These are phyloP conservation scores for Huntiella bhutanensis DNA, from an alignment of 2,329 filamentous ascomycete genomes.

Conservation along the genomic window DNA sequence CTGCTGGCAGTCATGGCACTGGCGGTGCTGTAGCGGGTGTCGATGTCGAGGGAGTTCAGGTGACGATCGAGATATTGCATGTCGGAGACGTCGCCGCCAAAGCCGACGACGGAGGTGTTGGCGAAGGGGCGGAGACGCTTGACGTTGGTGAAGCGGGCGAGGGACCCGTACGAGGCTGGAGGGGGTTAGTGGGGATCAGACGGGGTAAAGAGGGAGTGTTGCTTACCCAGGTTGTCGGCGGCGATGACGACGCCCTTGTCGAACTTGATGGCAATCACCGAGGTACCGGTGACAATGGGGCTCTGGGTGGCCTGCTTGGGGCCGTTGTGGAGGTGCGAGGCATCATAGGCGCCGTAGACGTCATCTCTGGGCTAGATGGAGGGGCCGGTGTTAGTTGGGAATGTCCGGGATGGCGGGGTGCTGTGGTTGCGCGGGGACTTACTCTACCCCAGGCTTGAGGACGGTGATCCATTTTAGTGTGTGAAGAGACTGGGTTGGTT, in stretches of 20 bases:
- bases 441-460: slow-evolving; percentile 57
- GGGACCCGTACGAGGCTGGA: slow-evolving; percentile 90
- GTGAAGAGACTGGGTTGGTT: background rate
- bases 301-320: slow-evolving; percentile 79
- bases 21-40: slow-evolving; percentile 57
- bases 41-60: slow-evolving; percentile 67
- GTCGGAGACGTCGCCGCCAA: slow-evolving; percentile 92
- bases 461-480: slow-evolving; percentile 44
- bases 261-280: slow-evolving; percentile 88
- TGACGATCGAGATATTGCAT: slow-evolving; percentile 97
- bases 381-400: slow-evolving; percentile 11
- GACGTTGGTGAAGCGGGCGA: slow-evolving; percentile 89
- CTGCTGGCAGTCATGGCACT: slow-evolving; percentile 64
- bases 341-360: slow-evolving; percentile 85
- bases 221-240: slow-evolving; percentile 79
- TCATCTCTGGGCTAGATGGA: slow-evolving; percentile 72
- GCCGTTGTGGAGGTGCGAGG: slow-evolving; percentile 56
- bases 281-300: slow-evolving; percentile 90
- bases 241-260: slow-evolving; percentile 92
- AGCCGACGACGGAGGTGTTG: slow-evolving; percentile 66
- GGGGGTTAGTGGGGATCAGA: background rate
- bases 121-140: slow-evolving; percentile 87
- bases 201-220: slow-evolving; percentile 3
- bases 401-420: background rate
- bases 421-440: slow-evolving; percentile 20